These are phyloP conservation scores for Suillus weaverae DNA, from an alignment of 768 basidiomycete genomes.

Conservation along the genomic window DNA sequence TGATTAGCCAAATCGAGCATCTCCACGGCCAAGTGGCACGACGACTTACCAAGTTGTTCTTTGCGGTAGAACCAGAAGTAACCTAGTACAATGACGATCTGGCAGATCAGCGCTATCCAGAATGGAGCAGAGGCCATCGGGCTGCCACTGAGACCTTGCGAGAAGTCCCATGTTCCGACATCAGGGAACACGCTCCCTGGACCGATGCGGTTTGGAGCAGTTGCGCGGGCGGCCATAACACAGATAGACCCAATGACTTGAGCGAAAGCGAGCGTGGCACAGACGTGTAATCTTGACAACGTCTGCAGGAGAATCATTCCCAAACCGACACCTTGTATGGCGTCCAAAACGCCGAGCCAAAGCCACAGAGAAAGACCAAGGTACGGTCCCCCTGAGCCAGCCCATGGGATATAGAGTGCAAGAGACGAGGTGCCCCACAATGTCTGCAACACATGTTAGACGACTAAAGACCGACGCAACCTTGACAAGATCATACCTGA, in stretches of 20 bases:
- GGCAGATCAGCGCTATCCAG: constrained; percentile 82
- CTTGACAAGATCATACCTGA: constrained; percentile 51
- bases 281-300: constrained; percentile 89
- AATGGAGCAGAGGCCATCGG: constrained; percentile 84
- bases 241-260: constrained; percentile 88
- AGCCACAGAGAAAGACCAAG: constrained; percentile 90
- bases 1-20: not conserved
- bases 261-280: constrained; percentile 87
- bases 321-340: constrained; percentile 91
- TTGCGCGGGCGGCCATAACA: constrained; percentile 91
- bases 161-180: constrained; percentile 87
- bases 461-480: not conserved
- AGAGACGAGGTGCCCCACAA: constrained; percentile 95
- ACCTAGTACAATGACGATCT: constrained; percentile 82
- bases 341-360: constrained; percentile 94
- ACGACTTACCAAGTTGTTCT: constrained; percentile 77
- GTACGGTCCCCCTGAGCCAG: constrained; percentile 81
- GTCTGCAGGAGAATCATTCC: constrained; percentile 92
- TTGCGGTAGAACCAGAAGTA: constrained; percentile 98
- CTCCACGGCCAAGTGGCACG: not conserved
- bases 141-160: constrained; percentile 68
- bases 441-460: constrained; percentile 48
- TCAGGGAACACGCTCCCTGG: constrained; percentile 92
- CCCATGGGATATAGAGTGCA: constrained; percentile 93
- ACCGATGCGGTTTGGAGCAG: constrained; percentile 86